Evolutionary conservation across 108 stramenopile species (phyloP).

Genomic region (Nitzschia inconspicua): DNA sequence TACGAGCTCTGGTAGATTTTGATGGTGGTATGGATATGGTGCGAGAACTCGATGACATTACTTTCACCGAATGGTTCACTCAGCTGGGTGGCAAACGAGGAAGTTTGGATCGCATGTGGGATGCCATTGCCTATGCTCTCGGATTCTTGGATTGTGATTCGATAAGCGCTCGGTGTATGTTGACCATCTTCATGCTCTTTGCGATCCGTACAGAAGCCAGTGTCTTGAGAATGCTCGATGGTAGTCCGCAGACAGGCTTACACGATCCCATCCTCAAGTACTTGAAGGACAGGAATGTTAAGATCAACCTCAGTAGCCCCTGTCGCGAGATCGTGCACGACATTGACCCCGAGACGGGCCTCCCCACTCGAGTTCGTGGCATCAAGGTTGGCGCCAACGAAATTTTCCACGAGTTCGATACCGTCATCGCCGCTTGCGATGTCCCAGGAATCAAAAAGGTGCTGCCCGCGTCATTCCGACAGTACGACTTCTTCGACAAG

Average conservation of each 20-base stretch:
- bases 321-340: slow-evolving; percentile 83
- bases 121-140: slow-evolving; percentile 95
- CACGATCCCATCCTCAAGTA: slow-evolving; percentile 96
- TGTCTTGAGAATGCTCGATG: slow-evolving; percentile 93
- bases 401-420: slow-evolving; percentile 76
- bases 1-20: slow-evolving; percentile 92
- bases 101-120: slow-evolving; percentile 93
- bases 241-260: slow-evolving; percentile 89
- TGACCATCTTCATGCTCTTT: slow-evolving; percentile 96
- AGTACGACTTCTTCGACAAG: slow-evolving; percentile 90
- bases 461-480: slow-evolving; percentile 87
- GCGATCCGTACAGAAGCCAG: slow-evolving; percentile 95
- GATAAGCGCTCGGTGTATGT: slow-evolving; percentile 94
- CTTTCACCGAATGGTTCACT: slow-evolving; percentile 96
- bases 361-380: slow-evolving; percentile 79
- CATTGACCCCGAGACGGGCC: slow-evolving; percentile 65
- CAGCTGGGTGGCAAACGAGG: slow-evolving; percentile 87
- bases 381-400: slow-evolving; percentile 74
- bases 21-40: slow-evolving; percentile 97
- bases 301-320: slow-evolving; percentile 66
- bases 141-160: slow-evolving; percentile 96
- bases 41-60: slow-evolving; percentile 93
- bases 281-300: slow-evolving; percentile 85
- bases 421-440: slow-evolving; percentile 87
- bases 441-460: slow-evolving; percentile 96